Base-by-base conservation (phyloP, 2,329 filamentous ascomycete species). In the Exophiala mesophila region DNA sequence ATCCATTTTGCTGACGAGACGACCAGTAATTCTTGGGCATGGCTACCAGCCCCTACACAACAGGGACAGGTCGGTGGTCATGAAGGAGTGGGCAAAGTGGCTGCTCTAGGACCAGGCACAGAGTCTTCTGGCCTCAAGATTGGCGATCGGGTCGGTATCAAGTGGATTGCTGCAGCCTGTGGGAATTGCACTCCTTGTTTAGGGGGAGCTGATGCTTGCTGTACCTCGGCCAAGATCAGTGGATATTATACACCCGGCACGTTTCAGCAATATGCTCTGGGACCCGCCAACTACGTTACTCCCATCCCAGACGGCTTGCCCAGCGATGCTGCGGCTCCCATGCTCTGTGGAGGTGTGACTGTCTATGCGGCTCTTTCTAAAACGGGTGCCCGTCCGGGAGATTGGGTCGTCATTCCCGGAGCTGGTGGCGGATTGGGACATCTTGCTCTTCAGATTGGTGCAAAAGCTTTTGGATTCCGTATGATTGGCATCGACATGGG, bases 171-270 rank as follows among this genome's bases (percentile, higher is more conserved):
- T 12, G 71, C 63, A 21, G 73, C 74, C 18, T 83, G 79, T 57
- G 71, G 71, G 36, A 66, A 67, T 53, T 74, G 73, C 61, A 56
- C 63, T 12, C 63, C 77, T 45, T 82, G 77, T 57, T 64, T 74
- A 39, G 67, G 68, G 9, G 75, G 74, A 31, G 63, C 69, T 17
- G 78, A 80, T 49, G 75, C 70, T 7, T 61, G 70, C 28, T 81
- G 77, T 60, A 65, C 69, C 50, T 73, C 76, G 30, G 67, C 70
- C 45, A 77, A 75, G 56, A 60, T 85, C 36, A 80, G 74, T 0
- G 82, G 82, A 4, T 85, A 83, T 63, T 82, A 78, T 59, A 78
- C 74, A 0, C 81, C 81, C 0, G 82, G 82, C 26, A 85, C 81
- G n/a, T 85, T 85, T 59, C 82, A 85, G 58, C 79, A 84, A 63